Evolutionary conservation across 116 monocot genomes (phyloP).

Genomic region (Phalaenopsis hybrid): DNA sequence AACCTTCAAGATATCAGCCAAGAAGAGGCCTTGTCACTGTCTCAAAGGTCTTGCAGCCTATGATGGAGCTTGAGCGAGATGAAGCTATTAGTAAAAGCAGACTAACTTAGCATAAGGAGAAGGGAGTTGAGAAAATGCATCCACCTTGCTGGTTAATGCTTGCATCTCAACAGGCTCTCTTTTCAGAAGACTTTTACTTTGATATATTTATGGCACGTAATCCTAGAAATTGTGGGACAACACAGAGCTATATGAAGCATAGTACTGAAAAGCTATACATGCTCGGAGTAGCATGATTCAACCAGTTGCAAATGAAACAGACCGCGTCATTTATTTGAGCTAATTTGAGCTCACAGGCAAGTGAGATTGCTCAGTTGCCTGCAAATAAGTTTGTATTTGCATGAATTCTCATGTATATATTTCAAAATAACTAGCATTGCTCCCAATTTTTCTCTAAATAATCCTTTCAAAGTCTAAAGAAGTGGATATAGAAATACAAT

Average conservation of each 20-base stretch:
- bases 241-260: neutral
- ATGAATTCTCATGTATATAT: too few relatives aligned
- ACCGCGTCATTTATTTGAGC: too few relatives aligned
- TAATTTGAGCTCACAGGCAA: too few relatives aligned
- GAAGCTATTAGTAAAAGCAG: neutral
- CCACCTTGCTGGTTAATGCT: neutral
- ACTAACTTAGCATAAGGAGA: neutral
- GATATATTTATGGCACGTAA: neutral
- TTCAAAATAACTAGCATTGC: too few relatives aligned
- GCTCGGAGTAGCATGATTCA: too few relatives aligned
- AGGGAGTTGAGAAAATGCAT: neutral
- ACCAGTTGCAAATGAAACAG: too few relatives aligned
- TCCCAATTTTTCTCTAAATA: too few relatives aligned
- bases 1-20: slow-evolving; percentile 26
- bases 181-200: neutral
- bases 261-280: neutral
- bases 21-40: neutral
- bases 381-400: too few relatives aligned
- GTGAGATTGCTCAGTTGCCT: too few relatives aligned
- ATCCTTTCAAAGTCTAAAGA: too few relatives aligned
- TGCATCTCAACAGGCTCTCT: neutral
- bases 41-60: neutral
- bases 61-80: neutral
- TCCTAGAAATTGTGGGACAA: neutral
- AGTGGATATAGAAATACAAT: too few relatives aligned